These are phyloP conservation scores for Leccinum subfulvum DNA, from an alignment of 1,284 basidiomycete genomes.

Conservation along the genomic window DNA sequence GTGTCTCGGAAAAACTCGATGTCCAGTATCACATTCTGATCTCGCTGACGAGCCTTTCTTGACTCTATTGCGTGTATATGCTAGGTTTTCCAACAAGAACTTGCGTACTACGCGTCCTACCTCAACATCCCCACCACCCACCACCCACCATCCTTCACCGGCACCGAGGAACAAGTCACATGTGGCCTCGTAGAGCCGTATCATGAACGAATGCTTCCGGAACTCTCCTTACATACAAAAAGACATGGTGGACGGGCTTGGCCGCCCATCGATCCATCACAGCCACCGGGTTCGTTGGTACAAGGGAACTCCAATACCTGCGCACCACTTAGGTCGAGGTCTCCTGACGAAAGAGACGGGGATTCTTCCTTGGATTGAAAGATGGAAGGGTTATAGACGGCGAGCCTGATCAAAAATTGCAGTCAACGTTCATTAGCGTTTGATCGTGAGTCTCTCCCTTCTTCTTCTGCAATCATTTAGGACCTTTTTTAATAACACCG, in stretches of 20 bases:
- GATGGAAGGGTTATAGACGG: conserved; percentile 75
- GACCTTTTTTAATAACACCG: conserved; percentile 10
- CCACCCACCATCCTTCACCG: conserved; percentile 62
- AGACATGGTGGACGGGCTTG: conserved; percentile 86
- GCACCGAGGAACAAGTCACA: conserved; percentile 81
- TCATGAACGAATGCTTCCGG: conserved; percentile 76
- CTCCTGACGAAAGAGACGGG: conserved; percentile 29
- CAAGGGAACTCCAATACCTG: conserved; percentile 47
- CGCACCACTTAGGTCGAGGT: conserved; percentile 19
- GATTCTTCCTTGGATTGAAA: conserved; percentile 40
- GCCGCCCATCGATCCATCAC: conserved; percentile 86
- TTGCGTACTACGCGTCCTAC: conserved; percentile 85
- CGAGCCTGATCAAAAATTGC: conserved; percentile 79
- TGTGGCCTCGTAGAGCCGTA: conserved; percentile 90
- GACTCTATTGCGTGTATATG: not conserved
- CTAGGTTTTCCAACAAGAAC: conserved; percentile 91
- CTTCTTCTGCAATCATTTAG: conserved; percentile 6
- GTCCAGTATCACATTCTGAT: conserved; percentile 17
- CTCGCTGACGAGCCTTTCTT: conserved; percentile 17
- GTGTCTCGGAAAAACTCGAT: conserved; percentile 19
- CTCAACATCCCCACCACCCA: conserved; percentile 79
- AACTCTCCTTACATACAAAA: conserved; percentile 77
- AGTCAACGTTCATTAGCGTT: conserved; percentile 86
- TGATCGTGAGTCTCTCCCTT: conserved; percentile 60
- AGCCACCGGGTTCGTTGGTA: conserved; percentile 68